A percentile compares a stretch with the other conserved stretches of the same genome.
Evolutionary conservation across 805 yeast genomes (phyloP).

Genomic region (Spathaspora sp.): DNA sequence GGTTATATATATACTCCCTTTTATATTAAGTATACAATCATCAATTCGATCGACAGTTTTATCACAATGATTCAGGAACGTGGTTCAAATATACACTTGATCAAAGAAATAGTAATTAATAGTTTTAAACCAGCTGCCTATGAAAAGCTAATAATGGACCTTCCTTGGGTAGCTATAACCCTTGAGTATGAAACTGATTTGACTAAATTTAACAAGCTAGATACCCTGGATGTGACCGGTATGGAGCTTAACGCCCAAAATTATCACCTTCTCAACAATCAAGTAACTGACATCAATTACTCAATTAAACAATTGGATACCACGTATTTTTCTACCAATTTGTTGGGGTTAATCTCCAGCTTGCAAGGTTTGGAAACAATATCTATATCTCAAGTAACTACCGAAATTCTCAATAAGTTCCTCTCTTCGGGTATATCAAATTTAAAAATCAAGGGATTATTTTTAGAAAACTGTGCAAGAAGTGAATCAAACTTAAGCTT

Average conservation of each 20-base stretch:
- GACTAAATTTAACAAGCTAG: neutral
- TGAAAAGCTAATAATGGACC: neutral
- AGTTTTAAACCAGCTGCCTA: neutral
- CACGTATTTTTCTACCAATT: neutral
- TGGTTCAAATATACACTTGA: neutral
- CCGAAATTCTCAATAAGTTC: neutral
- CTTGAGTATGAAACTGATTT: neutral
- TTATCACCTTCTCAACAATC: neutral
- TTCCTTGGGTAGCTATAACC: neutral
- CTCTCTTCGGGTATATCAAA: neutral
- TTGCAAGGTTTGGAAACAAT: neutral
- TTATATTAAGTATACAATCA: too few species aligned
- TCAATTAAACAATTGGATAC: neutral
- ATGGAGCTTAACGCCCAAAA: neutral
- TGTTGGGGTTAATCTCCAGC: neutral
- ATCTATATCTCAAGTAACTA: neutral
- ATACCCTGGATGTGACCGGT: neutral
- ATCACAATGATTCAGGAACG: too few species aligned
- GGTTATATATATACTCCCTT: neutral
- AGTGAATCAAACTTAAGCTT: neutral
- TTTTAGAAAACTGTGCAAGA: neutral
- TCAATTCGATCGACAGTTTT: neutral
- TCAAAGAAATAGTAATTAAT: neutral
- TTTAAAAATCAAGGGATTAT: neutral
- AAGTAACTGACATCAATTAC: neutral